These are phyloP conservation scores for Hymenoscyphus fraxineus DNA, from an alignment of 2,329 filamentous ascomycete species.

Conservation along the genomic window DNA sequence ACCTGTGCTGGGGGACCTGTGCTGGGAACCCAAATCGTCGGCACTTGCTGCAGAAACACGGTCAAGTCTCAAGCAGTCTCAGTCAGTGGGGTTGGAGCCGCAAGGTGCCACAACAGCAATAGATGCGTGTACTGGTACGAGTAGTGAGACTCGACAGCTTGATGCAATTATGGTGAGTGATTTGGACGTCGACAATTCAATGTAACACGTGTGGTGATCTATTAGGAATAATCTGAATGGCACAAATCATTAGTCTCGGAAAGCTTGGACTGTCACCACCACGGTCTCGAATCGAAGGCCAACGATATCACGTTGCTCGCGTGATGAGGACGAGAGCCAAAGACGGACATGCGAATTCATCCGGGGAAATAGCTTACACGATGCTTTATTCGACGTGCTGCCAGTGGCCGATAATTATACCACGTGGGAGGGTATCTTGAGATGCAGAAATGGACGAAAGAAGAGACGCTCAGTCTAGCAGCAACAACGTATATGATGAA, in stretches of 20 bases:
- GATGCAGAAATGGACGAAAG: constrained; percentile 11
- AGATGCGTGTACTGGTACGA: not conserved
- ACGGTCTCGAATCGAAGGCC: not conserved
- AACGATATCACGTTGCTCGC: not conserved
- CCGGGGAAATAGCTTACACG: constrained; percentile 17
- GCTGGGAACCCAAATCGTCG: not conserved
- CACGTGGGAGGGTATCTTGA: constrained; percentile 26
- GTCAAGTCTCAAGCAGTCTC: not conserved
- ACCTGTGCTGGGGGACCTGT: constrained; percentile 3
- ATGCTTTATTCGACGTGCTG: constrained; percentile 19
- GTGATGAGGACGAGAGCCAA: not conserved
- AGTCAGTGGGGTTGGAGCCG: not conserved
- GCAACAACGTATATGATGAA: constrained; percentile 25
- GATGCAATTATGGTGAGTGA: not conserved
- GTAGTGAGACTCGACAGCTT: not conserved
- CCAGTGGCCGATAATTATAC: constrained; percentile 12
- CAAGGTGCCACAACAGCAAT: not conserved
- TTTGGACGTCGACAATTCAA: not conserved
- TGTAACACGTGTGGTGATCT: not conserved
- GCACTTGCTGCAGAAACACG: not conserved
- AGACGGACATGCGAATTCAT: constrained; percentile 4
- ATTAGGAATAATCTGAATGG: constrained; percentile 2
- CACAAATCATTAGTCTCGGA: not conserved
- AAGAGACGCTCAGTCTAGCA: constrained; percentile 28
- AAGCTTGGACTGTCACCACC: not conserved